These are phyloP conservation scores for Tympanopsis confertula DNA, from an alignment of 2,329 filamentous ascomycete genomes.

Conservation along the genomic window DNA sequence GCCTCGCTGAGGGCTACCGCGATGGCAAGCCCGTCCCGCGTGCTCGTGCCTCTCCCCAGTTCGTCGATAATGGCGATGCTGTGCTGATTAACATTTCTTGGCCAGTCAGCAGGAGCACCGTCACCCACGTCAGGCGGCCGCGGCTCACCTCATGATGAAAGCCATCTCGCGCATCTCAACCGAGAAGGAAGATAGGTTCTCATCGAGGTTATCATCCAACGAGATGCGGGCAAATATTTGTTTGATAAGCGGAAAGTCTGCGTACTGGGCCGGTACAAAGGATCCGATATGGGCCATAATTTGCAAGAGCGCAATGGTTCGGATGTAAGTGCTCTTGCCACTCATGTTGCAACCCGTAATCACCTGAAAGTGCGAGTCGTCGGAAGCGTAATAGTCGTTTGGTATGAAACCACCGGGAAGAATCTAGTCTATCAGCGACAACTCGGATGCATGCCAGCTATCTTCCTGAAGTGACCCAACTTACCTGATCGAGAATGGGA, in stretches of 20 bases:
- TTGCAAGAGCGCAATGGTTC: constrained; percentile 68
- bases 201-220: constrained; percentile 76
- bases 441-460: background rate
- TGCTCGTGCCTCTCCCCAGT: constrained; percentile 81
- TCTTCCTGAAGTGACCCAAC: constrained; percentile 3
- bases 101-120: constrained; percentile 4
- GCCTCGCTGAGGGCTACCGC: constrained; percentile 84
- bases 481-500: constrained; percentile 55
- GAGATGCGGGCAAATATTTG: constrained; percentile 82
- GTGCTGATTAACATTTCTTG: constrained; percentile 60
- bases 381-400: constrained; percentile 78
- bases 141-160: constrained; percentile 60
- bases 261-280: constrained; percentile 79
- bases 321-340: constrained; percentile 91
- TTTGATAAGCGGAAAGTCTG: constrained; percentile 66
- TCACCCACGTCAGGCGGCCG: background rate
- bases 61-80: constrained; percentile 85
- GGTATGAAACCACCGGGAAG: constrained; percentile 53
- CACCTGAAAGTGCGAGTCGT: constrained; percentile 76
- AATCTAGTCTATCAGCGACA: constrained; percentile 2
- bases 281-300: constrained; percentile 91
- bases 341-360: constrained; percentile 98
- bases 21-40: constrained; percentile 76
- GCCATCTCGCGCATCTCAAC: constrained; percentile 94
- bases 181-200: constrained; percentile 85